A percentile compares a stretch with the other conserved stretches of the same genome.
phyloP scores from a whole-genome alignment of 768 basidiomycete genomes.

The Phylloporus rhodoxanthus region DNA sequence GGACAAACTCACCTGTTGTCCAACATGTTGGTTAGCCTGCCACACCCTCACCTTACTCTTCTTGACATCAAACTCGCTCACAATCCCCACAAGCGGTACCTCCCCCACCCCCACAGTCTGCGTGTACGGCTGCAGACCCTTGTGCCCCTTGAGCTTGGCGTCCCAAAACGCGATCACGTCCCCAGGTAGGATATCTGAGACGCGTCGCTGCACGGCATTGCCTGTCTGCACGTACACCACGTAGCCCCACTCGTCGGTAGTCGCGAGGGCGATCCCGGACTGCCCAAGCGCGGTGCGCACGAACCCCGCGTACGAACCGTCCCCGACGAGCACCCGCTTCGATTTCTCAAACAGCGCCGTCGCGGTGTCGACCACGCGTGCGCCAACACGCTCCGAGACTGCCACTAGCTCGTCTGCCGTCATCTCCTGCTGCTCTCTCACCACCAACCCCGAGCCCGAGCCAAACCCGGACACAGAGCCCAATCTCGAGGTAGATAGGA shows the following conservation, averaged over 20 bases:
- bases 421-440: slow-evolving; percentile 15
- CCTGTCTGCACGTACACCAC: slow-evolving; percentile 71
- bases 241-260: slow-evolving; percentile 52
- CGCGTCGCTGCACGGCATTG: slow-evolving; percentile 58
- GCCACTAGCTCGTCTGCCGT: slow-evolving; percentile 62
- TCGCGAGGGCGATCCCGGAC: slow-evolving; percentile 49
- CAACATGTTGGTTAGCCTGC: slow-evolving; percentile 83
- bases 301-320: slow-evolving; percentile 80
- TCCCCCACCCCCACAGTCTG: slow-evolving; percentile 50
- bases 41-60: slow-evolving; percentile 81
- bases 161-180: slow-evolving; percentile 74
- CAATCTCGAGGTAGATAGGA: not conserved
- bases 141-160: slow-evolving; percentile 73
- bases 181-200: slow-evolving; percentile 80
- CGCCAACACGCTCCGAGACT: slow-evolving; percentile 70
- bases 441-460: not conserved
- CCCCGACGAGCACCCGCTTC: slow-evolving; percentile 72
- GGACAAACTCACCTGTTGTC: slow-evolving; percentile 60
- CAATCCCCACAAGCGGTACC: slow-evolving; percentile 61
- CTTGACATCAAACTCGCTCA: slow-evolving; percentile 79
- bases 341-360: slow-evolving; percentile 65
- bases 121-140: slow-evolving; percentile 70
- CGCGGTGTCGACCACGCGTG: slow-evolving; percentile 67
- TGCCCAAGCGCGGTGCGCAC: slow-evolving; percentile 58
- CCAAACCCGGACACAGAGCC: slow-evolving; percentile 8